Evolutionary conservation across 768 basidiomycete species (phyloP).

Genomic region (Trametes meyenii): DNA sequence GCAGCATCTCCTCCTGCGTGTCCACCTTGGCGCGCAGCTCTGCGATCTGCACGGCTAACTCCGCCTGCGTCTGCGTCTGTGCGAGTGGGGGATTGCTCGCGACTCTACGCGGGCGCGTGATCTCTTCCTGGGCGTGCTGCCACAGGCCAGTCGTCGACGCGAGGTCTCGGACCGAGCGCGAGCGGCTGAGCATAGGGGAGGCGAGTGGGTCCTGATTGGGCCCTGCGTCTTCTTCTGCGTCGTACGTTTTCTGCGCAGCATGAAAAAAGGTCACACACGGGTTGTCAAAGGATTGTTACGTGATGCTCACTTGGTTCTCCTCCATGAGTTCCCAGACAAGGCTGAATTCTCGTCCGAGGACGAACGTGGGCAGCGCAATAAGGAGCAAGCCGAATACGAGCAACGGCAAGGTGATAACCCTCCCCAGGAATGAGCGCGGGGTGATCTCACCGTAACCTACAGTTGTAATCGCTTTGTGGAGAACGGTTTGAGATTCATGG

Average conservation of each 20-base stretch:
- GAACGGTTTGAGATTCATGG: neutral
- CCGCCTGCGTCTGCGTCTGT: slow-evolving; percentile 34
- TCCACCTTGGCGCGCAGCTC: slow-evolving; percentile 61
- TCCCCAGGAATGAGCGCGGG: slow-evolving; percentile 85
- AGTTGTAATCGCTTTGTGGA: slow-evolving; percentile 71
- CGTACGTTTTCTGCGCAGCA: slow-evolving; percentile 10
- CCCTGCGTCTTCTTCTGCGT: slow-evolving; percentile 16
- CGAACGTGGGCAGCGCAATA: slow-evolving; percentile 90
- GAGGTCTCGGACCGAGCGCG: slow-evolving; percentile 11
- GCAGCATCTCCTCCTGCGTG: slow-evolving; percentile 57
- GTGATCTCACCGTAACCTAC: slow-evolving; percentile 94
- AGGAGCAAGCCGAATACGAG: slow-evolving; percentile 86
- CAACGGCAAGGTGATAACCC: slow-evolving; percentile 82
- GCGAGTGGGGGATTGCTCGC: neutral
- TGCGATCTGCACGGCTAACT: slow-evolving; percentile 64
- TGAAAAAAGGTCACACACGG: neutral
- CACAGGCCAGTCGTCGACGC: slow-evolving; percentile 17
- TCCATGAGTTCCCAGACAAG: slow-evolving; percentile 87
- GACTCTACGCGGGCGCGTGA: slow-evolving; percentile 16
- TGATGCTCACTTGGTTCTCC: slow-evolving; percentile 42
- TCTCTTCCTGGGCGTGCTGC: slow-evolving; percentile 19
- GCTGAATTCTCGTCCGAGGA: slow-evolving; percentile 90
- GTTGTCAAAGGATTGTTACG: neutral
- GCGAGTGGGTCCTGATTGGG: slow-evolving; percentile 20
- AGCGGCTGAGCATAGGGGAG: slow-evolving; percentile 22